Base-by-base conservation (phyloP, 352 stramenopile genomes). In the Phytophthora melonis region DNA sequence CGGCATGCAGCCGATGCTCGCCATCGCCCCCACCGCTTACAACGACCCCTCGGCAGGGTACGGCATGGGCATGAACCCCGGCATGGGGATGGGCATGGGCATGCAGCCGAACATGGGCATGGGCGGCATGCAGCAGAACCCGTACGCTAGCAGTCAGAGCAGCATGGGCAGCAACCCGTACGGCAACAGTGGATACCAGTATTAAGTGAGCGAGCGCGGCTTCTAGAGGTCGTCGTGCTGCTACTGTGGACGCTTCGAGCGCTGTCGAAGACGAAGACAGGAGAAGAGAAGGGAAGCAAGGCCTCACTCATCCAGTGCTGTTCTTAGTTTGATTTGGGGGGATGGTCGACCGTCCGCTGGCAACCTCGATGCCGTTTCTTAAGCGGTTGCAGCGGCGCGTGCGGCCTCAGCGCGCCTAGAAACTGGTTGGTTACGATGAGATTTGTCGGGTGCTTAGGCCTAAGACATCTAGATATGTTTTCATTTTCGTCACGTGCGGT, bases 21-120 rank as follows among this genome's bases (percentile, higher is more conserved):
- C 83, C 62, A 94, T 97, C 25, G 90, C 90, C 14, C 84, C 88
- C 36, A 95, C 90, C 0, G 88, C 90, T 5, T 97, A 93, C 83
- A 93, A 94, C 64, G 90, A 97, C 58, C 87, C 87, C 10, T 91
- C 80, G 27, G 84, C 78, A 34, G 77, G 84, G 58, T 85, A 84
- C 62, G 82, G 79, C 39, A 88, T 88, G 79, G 72, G 69, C 39
- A 89, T 91, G 79, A 79, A 62, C 18, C 83, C 85, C 41, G 81
- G 65, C 53, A 84, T 85, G 71, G 80, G 74, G 62, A 84, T 84
- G 72, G 81, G 79, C 13, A 77, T 84, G 72, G 82, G 82, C 57
- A 89, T 90, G 73, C 80, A 86, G 54, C 80, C 75, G 23, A 76
- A 79, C 62, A 86, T 86, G 74, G 71, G 72, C 43, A 84, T 87